Conservation (phyloP, 2,329 filamentous ascomycete species). For the Claviceps pazoutovae region DNA sequence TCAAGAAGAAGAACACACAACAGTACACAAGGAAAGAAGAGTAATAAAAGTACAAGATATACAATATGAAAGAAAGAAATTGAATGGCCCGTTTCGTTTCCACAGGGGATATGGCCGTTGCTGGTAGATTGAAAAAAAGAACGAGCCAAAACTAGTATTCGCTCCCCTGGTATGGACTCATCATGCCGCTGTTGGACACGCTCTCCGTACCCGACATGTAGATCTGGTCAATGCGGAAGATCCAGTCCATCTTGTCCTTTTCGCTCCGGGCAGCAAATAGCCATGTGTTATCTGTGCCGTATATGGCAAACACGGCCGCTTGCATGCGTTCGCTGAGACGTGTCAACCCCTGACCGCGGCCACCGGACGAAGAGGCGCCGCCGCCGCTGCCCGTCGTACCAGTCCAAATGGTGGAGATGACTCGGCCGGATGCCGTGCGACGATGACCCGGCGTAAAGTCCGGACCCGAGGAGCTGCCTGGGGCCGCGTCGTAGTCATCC, state of each 20-base stretch:
- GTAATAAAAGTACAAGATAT: neutral
- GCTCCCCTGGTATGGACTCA: conserved; percentile 20
- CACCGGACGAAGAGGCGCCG: conserved; percentile 13
- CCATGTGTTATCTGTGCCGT: conserved; percentile 89
- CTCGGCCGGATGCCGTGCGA: conserved; percentile 34
- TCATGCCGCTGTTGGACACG: conserved; percentile 21
- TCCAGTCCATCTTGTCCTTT: conserved; percentile 93
- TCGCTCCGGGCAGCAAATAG: conserved; percentile 83
- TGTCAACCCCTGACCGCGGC: conserved; percentile 27
- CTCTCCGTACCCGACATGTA: conserved; percentile 37
- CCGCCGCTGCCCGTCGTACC: conserved; percentile 23
- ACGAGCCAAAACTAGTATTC: conserved; percentile 12
- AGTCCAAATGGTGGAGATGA: conserved; percentile 43
- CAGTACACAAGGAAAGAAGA: neutral
- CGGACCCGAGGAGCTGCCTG: conserved; percentile 16
- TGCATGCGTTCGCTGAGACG: conserved; percentile 44
- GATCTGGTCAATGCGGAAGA: conserved; percentile 82
- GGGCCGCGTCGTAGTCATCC: conserved; percentile 23
- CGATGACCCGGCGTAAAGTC: conserved; percentile 33
- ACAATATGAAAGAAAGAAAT: neutral
- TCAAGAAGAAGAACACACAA: neutral
- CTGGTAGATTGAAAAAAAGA: neutral
- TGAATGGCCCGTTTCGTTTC: neutral
- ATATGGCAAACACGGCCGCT: conserved; percentile 80
- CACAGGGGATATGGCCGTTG: neutral